phyloP scores from a whole-genome alignment of 805 yeast species.

The Lachancea lanzarotensis region DNA sequence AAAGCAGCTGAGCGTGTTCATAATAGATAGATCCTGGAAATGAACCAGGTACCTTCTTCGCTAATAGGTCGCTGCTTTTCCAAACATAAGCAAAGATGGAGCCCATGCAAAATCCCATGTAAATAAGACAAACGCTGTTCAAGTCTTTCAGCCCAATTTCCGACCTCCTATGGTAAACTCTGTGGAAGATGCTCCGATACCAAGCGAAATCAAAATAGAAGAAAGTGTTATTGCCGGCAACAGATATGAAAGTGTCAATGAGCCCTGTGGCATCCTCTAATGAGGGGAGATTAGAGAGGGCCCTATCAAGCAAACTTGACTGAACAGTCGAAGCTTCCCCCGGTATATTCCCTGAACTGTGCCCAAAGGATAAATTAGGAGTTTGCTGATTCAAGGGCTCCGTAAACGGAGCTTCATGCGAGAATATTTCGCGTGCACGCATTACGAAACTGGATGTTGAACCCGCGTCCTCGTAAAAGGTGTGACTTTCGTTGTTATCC shows the following conservation, averaged over 20 bases:
- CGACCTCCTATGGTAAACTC: conserved; percentile 6
- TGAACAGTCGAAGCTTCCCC: not conserved
- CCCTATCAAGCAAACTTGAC: not conserved
- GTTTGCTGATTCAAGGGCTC: not conserved
- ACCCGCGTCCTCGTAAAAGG: conserved; percentile 11
- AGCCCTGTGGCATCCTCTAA: conserved; percentile 7
- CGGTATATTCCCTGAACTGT: not conserved
- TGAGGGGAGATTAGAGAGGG: conserved; percentile 8
- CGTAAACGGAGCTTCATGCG: conserved; percentile 2
- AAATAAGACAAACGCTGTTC: conserved; percentile 8
- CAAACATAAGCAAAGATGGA: conserved; percentile 10
- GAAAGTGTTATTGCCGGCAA: conserved; percentile 10
- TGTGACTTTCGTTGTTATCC: conserved; percentile 8
- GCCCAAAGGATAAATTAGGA: not conserved
- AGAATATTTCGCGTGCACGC: conserved; percentile 9
- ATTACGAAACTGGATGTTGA: conserved; percentile 10
- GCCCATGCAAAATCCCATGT: conserved; percentile 12
- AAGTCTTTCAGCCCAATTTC: conserved; percentile 6
- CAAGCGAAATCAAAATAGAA: conserved; percentile 8
- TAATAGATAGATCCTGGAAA: conserved; percentile 9
- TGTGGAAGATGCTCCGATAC: conserved; percentile 3
- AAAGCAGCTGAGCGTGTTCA: conserved; percentile 10
- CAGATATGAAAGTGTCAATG: conserved; percentile 9
- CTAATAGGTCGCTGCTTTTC: conserved; percentile 3
- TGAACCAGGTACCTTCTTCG: not conserved